phyloP scores from a whole-genome alignment of 108 stramenopile genomes.

The Chaetoceros muelleri region DNA sequence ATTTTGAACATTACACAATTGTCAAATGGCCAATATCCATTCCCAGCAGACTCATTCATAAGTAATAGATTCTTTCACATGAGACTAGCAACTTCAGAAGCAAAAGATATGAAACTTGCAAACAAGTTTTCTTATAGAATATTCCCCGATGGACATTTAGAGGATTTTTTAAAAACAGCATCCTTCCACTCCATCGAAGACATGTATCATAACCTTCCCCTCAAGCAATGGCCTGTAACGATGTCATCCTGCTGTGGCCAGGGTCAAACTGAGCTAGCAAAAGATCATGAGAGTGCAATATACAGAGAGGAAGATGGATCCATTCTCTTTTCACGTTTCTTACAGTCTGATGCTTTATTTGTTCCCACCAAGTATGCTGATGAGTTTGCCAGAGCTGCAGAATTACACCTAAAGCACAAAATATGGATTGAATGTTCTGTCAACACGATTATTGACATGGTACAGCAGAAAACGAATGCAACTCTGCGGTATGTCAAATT shows the following conservation, averaged over 20 bases:
- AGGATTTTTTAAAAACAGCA: not conserved
- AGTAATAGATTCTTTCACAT: not conserved
- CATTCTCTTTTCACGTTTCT: not conserved
- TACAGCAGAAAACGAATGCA: not conserved
- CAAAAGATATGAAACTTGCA: not conserved
- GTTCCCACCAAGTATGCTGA: not conserved
- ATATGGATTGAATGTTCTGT: not conserved
- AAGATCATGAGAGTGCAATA: not conserved
- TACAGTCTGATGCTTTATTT: not conserved
- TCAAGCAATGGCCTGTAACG: not conserved
- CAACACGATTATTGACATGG: not conserved
- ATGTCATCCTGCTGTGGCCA: not conserved
- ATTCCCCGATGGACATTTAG: not conserved
- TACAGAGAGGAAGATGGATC: conserved; percentile 2
- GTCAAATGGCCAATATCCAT: not conserved
- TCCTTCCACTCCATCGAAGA: not conserved
- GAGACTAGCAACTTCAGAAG: not conserved
- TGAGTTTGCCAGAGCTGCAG: not conserved
- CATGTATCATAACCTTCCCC: not conserved
- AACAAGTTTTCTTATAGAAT: not conserved
- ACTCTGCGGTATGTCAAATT: not conserved
- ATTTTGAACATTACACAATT: not conserved
- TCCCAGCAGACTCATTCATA: not conserved
- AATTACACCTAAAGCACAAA: not conserved
- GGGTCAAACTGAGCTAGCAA: not conserved